A percentile compares a stretch with the other conserved stretches of the same genome.
phyloP scores from a whole-genome alignment of 306 rosid genomes.

The Trifolium subterraneum region DNA sequence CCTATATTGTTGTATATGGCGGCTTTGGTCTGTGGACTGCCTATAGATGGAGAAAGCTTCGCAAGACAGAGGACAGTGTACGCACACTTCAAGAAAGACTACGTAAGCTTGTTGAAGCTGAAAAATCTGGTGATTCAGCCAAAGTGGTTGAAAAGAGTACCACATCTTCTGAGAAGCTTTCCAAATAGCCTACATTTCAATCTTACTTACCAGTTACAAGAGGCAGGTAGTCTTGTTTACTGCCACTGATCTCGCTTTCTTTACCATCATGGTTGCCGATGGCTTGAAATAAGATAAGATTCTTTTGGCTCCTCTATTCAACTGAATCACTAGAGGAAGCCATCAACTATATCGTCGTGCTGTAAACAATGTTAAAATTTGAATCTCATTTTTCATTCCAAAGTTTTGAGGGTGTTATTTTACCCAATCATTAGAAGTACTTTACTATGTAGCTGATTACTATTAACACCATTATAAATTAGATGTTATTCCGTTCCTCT shows the following conservation, averaged over 20 bases:
- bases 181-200: conserved; percentile 31
- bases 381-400: conserved; percentile 32
- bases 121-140: conserved; percentile 58
- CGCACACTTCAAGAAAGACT: conserved; percentile 65
- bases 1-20: no score
- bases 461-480: background rate
- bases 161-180: conserved; percentile 51
- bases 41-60: no score
- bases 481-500: no score
- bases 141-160: conserved; percentile 53
- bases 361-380: no score
- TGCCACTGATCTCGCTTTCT: conserved; percentile 19
- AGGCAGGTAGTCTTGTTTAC: conserved; percentile 39
- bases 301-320: background rate
- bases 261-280: conserved; percentile 22
- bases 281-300: conserved; percentile 26
- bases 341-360: conserved; percentile 27
- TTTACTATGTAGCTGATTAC: background rate
- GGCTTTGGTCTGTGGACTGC: no score
- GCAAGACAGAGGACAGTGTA: conserved; percentile 76
- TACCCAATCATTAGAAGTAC: conserved; percentile 16
- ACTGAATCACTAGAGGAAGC: conserved; percentile 29
- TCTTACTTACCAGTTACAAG: conserved; percentile 8
- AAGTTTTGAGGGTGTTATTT: conserved; percentile 17
- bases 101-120: conserved; percentile 60